phyloP scores from a whole-genome alignment of 1,284 basidiomycete genomes.

The Leccinum pachyderme region DNA sequence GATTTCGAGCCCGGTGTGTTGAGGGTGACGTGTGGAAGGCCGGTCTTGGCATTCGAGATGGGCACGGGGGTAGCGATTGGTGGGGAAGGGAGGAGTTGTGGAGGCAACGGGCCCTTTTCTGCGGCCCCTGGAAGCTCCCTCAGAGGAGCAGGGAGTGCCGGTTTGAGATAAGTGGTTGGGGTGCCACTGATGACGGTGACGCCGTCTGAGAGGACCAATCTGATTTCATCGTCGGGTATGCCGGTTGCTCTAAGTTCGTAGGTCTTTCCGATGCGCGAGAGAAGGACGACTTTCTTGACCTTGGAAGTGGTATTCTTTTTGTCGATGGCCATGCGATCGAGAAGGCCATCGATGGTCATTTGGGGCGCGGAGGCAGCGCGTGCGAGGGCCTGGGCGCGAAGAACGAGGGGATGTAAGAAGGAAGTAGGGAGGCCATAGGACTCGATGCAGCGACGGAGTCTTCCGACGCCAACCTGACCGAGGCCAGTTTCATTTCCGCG shows the following conservation, averaged over 20 bases:
- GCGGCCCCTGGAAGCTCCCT: constrained; percentile 20
- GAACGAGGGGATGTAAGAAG: constrained; percentile 59
- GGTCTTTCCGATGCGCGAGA: constrained; percentile 89
- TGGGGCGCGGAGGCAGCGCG: constrained; percentile 59
- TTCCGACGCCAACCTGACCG: constrained; percentile 85
- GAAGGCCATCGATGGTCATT: constrained; percentile 78
- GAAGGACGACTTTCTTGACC: constrained; percentile 92
- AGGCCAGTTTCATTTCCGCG: constrained; percentile 64
- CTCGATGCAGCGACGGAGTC: constrained; percentile 80
- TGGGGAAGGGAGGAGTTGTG: constrained; percentile 20
- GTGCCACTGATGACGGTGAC: constrained; percentile 71
- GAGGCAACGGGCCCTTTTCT: constrained; percentile 17
- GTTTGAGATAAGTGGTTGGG: constrained; percentile 46
- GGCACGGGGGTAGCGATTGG: neutral
- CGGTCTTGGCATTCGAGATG: neutral
- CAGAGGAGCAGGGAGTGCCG: constrained; percentile 40
- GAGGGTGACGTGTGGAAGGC: constrained; percentile 60
- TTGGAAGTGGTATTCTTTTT: constrained; percentile 91
- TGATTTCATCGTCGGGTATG: constrained; percentile 79
- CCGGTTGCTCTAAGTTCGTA: constrained; percentile 90
- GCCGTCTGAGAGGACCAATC: constrained; percentile 77
- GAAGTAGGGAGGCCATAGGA: constrained; percentile 87
- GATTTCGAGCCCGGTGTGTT: constrained; percentile 96
- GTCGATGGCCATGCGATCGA: constrained; percentile 94
- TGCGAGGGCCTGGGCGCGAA: constrained; percentile 50